Base-by-base conservation (phyloP, 768 basidiomycete species). In the Calvatia gigantea region DNA sequence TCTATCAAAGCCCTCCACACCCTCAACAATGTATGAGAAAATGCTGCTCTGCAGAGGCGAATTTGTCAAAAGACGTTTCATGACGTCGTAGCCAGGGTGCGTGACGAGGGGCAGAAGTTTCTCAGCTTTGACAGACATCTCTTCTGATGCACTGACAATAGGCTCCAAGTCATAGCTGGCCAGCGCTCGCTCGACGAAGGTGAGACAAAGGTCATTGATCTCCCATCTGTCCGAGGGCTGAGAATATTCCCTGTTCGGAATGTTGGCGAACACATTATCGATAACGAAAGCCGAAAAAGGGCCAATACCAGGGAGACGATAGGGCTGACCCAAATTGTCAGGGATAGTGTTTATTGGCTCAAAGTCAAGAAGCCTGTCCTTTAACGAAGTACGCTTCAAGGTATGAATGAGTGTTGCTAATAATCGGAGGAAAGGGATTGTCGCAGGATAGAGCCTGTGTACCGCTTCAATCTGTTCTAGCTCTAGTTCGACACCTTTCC, bases 81-180 rank as follows among this genome's bases (percentile, higher is more conserved):
- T 82, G 53, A 97, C 73, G 53, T 94, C 89, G 65, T 90, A 93
- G 0, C 94, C 96, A 2, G 96, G 94, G 64, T 97, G 93, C 2
- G 81, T 65, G 8, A 88, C 75, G 28, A 84, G 75, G 17, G 81
- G 79, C 19, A 81, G 61, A 14, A 92, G 68, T 0, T 69, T 64
- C 27, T 89, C 87, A 32, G 71, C 69, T 55, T 76, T 85, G 23
- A 78, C 65, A 15, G 75, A 64, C 4, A 71, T 68, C n/a, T 82
- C 82, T 53, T 89, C 85, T 2, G 74, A 72, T 42, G 75, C 70
- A 6, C 79, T 73, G 21, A 91, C 75, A 15, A 97, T 73, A 2
- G 80, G 79, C 62, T 91, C 87, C 45, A 96, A 73, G 63, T 93
- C 86, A 69, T 89, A 94, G 62, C 85, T 85, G 0, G 87, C 89